Percentiles rank a stretch among this genome's conserved stretches.
Conservation (phyloP, 805 yeast genomes). For the Pichia rugopelliculosa region DNA sequence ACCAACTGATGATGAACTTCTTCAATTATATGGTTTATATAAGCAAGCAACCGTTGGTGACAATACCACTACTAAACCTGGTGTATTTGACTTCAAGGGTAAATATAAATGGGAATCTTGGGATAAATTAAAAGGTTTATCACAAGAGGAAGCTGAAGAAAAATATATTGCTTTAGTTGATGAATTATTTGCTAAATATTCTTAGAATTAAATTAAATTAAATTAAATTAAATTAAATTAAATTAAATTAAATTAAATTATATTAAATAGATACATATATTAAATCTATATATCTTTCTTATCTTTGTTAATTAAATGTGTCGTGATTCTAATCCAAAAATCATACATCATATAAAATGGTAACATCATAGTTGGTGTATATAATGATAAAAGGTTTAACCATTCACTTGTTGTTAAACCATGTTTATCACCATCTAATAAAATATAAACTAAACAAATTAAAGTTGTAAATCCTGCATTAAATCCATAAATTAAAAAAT, state of each 20-base stretch:
- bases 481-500: slow-evolving; percentile 60
- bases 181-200: slow-evolving; percentile 48
- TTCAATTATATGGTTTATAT: slow-evolving; percentile 83
- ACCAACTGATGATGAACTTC: slow-evolving; percentile 82
- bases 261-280: background rate
- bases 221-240: background rate
- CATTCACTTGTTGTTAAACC: slow-evolving; percentile 35
- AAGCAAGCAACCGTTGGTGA: slow-evolving; percentile 98
- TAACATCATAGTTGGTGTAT: slow-evolving; percentile 64
- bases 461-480: slow-evolving; percentile 79
- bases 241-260: background rate
- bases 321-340: slow-evolving; percentile 11
- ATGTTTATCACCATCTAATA: slow-evolving; percentile 25
- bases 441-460: slow-evolving; percentile 55
- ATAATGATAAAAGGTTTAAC: slow-evolving; percentile 41
- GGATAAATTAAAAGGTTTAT: slow-evolving; percentile 78
- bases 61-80: slow-evolving; percentile 81
- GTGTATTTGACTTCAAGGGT: slow-evolving; percentile 86
- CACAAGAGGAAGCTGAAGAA: slow-evolving; percentile 86
- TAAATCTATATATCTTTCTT: background rate
- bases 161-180: slow-evolving; percentile 67
- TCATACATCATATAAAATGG: slow-evolving; percentile 54
- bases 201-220: slow-evolving; percentile 1
- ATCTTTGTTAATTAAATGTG: background rate
- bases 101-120: slow-evolving; percentile 98